phyloP scores from a whole-genome alignment of 495 filamentous ascomycete species.

The Annulohypoxylon bovei region DNA sequence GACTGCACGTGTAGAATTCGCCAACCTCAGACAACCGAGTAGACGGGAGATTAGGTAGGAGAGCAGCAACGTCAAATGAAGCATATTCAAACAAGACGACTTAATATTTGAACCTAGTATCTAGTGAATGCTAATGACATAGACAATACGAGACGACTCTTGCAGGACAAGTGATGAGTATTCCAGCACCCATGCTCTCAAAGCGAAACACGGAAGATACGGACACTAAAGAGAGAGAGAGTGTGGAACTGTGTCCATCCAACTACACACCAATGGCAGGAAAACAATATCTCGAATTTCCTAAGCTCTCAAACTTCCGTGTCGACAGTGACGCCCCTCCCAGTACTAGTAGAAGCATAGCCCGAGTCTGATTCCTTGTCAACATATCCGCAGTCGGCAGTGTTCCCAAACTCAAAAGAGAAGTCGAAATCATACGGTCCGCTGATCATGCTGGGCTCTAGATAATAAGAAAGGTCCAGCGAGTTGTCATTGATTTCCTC shows the following conservation, averaged over 20 bases:
- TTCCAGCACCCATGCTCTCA: background rate
- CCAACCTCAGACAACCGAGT: background rate
- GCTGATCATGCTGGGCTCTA: slow-evolving; percentile 20
- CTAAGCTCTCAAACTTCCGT: background rate
- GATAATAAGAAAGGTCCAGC: slow-evolving; percentile 28
- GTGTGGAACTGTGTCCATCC: background rate
- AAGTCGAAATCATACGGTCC: slow-evolving; percentile 26
- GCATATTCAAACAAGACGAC: background rate
- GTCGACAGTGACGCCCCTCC: slow-evolving; percentile 19
- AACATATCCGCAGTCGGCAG: slow-evolving; percentile 13
- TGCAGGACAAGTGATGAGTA: background rate
- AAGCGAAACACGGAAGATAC: slow-evolving; percentile 1
- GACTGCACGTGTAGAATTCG: background rate
- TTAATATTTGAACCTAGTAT: background rate
- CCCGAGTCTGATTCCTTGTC: slow-evolving; percentile 42
- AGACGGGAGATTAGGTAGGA: background rate
- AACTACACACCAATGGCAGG: background rate
- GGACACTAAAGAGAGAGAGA: background rate
- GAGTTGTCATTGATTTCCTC: slow-evolving; percentile 17
- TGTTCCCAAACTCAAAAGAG: slow-evolving; percentile 16
- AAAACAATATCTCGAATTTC: background rate
- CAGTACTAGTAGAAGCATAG: slow-evolving; percentile 38
- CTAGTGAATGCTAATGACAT: background rate
- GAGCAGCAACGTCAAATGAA: background rate
- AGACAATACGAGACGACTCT: background rate